Percentiles rank a stretch among this genome's conserved stretches.
phyloP scores from a whole-genome alignment of 768 basidiomycete genomes.

The Podaxis mareebaensis region DNA sequence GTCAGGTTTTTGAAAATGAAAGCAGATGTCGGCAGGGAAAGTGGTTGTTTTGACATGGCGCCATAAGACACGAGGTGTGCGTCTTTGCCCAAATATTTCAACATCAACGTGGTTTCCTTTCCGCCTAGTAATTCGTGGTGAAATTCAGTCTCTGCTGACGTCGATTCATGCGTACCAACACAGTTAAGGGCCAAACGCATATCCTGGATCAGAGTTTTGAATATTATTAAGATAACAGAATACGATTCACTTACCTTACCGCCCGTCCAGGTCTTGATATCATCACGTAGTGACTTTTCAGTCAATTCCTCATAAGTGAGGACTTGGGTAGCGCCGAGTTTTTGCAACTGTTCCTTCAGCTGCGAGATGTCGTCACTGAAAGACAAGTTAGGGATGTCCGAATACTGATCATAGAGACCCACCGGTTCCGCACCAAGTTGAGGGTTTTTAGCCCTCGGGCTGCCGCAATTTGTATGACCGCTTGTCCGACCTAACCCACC shows the following conservation, averaged over 20 bases:
- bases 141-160: background rate
- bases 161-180: conserved; percentile 35
- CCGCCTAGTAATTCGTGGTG: conserved; percentile 43
- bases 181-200: conserved; percentile 53
- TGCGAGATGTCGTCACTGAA: conserved; percentile 52
- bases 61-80: conserved; percentile 86
- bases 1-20: conserved; percentile 87
- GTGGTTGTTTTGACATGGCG: conserved; percentile 84
- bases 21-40: conserved; percentile 73
- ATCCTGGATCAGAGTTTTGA: conserved; percentile 24
- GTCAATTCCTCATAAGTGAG: conserved; percentile 74
- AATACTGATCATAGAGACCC: conserved; percentile 15
- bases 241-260: conserved; percentile 46
- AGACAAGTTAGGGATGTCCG: background rate
- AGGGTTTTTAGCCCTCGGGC: conserved; percentile 71
- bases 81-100: conserved; percentile 61
- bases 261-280: conserved; percentile 63
- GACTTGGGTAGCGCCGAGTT: conserved; percentile 75
- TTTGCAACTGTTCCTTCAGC: conserved; percentile 50
- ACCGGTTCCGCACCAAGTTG: conserved; percentile 80
- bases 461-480: conserved; percentile 84
- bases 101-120: conserved; percentile 67
- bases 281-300: conserved; percentile 53
- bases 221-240: background rate
- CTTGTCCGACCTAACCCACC: conserved; percentile 67